These are phyloP conservation scores for Catunica adiposa DNA, from an alignment of 2,329 filamentous ascomycete species.

Conservation along the genomic window DNA sequence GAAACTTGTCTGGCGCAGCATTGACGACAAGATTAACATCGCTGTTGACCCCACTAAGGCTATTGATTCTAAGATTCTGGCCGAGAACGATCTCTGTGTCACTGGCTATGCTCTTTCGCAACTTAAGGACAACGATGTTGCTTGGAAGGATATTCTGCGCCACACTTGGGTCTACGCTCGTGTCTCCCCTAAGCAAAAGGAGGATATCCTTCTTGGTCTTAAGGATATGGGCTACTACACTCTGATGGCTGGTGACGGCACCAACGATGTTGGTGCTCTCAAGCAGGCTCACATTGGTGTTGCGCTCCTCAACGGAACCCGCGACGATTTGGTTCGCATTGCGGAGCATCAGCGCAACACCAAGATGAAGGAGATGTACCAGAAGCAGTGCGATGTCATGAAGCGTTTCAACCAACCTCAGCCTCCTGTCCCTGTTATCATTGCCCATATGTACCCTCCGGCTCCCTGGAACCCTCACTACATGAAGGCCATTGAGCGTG, in stretches of 20 bases:
- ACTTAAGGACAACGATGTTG: conserved; percentile 58
- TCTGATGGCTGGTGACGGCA: conserved; percentile 95
- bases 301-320: conserved; percentile 84
- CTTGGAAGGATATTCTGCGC: conserved; percentile 61
- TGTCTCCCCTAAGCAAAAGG: conserved; percentile 96
- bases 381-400: conserved; percentile 89
- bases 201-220: conserved; percentile 89
- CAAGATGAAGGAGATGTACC: conserved; percentile 97
- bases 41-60: conserved; percentile 69
- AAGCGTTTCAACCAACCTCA: conserved; percentile 82
- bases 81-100: conserved; percentile 80
- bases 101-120: conserved; percentile 87
- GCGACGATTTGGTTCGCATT: conserved; percentile 79
- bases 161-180: conserved; percentile 96
- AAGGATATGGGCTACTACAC: conserved; percentile 97
- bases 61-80: conserved; percentile 65
- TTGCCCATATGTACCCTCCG: conserved; percentile 87
- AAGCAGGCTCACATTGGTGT: conserved; percentile 98
- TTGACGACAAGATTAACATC: conserved; percentile 78
- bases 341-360: conserved; percentile 85
- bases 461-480: conserved; percentile 88
- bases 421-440: conserved; percentile 81
- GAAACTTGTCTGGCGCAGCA: conserved; percentile 81
- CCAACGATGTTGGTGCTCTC: conserved; percentile 91
- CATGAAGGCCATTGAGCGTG: conserved; percentile 74